Evolutionary conservation across 805 yeast genomes (phyloP).

Genomic region (Zygotorulaspora sp.): DNA sequence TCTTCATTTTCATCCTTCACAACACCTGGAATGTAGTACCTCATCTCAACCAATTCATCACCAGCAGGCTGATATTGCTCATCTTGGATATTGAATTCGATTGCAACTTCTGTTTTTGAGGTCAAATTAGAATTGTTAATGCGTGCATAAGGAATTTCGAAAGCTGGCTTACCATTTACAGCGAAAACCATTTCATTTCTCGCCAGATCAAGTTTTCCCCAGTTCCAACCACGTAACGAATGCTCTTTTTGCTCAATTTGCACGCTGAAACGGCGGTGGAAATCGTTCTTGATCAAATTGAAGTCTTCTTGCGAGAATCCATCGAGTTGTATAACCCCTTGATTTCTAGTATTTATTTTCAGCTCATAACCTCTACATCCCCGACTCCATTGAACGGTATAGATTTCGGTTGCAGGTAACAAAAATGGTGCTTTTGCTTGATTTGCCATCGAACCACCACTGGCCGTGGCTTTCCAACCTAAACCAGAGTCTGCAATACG

Average conservation of each 20-base stretch:
- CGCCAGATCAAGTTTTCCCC: conserved; percentile 94
- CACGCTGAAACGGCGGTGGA: conserved; percentile 69
- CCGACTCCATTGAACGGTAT: conserved; percentile 83
- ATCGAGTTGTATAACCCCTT: conserved; percentile 81
- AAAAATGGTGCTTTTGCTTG: conserved; percentile 69
- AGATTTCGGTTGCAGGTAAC: conserved; percentile 79
- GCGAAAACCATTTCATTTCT: conserved; percentile 85
- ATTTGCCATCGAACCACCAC: conserved; percentile 42
- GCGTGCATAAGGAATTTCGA: conserved; percentile 80
- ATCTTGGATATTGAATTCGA: conserved; percentile 68
- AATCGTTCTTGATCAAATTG: conserved; percentile 71
- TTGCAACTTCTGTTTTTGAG: conserved; percentile 88
- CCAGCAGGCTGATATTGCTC: conserved; percentile 66
- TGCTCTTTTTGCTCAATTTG: conserved; percentile 83
- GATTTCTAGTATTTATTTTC: conserved; percentile 81
- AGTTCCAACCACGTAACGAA: conserved; percentile 96
- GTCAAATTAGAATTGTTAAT: conserved; percentile 84
- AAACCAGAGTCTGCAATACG: conserved; percentile 95
- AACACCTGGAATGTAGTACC: conserved; percentile 89
- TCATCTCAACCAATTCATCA: conserved; percentile 92
- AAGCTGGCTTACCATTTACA: conserved; percentile 81
- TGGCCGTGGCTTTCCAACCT: conserved; percentile 79
- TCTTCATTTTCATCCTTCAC: conserved; percentile 49
- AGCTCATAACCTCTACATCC: conserved; percentile 90
- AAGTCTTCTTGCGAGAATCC: conserved; percentile 89